Conservation (phyloP, 371 early-diverging fungal species). For the Gilbertella persicaria region DNA sequence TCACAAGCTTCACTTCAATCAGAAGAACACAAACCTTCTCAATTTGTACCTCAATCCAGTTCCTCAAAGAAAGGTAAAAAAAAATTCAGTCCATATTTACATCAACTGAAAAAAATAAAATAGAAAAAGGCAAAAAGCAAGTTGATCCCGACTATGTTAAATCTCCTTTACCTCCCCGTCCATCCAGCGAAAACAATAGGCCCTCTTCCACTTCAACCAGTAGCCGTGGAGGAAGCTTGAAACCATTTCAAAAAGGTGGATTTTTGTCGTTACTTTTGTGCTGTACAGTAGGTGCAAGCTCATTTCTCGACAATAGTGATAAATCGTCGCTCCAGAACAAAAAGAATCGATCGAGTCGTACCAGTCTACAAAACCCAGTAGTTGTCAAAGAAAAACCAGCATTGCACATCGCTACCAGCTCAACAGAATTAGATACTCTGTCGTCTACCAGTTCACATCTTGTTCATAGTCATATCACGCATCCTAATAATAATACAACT, state of each 20-base stretch:
- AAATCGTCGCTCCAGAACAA: slow-evolving; percentile 23
- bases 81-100: neutral
- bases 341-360: slow-evolving; percentile 15
- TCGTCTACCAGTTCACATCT: slow-evolving; percentile 6
- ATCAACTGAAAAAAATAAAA: neutral
- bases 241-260: slow-evolving; percentile 32
- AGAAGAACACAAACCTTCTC: neutral
- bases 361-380: slow-evolving; percentile 6
- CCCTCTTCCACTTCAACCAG: slow-evolving; percentile 16
- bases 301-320: slow-evolving; percentile 37
- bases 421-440: slow-evolving; percentile 10
- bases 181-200: slow-evolving; percentile 6
- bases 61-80: neutral
- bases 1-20: neutral
- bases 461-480: slow-evolving; percentile 2
- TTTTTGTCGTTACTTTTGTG: slow-evolving; percentile 32
- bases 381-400: slow-evolving; percentile 11
- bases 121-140: slow-evolving; percentile 28
- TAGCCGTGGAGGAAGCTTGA: slow-evolving; percentile 17
- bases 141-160: slow-evolving; percentile 34
- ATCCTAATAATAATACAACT: neutral
- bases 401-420: slow-evolving; percentile 15
- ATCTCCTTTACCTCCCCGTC: slow-evolving; percentile 19
- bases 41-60: neutral
- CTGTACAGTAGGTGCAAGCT: slow-evolving; percentile 34